A percentile compares a stretch with the other conserved stretches of the same genome.
Evolutionary conservation across 352 stramenopile genomes (phyloP).

Genomic region (Globisporangium megalacanthum): DNA sequence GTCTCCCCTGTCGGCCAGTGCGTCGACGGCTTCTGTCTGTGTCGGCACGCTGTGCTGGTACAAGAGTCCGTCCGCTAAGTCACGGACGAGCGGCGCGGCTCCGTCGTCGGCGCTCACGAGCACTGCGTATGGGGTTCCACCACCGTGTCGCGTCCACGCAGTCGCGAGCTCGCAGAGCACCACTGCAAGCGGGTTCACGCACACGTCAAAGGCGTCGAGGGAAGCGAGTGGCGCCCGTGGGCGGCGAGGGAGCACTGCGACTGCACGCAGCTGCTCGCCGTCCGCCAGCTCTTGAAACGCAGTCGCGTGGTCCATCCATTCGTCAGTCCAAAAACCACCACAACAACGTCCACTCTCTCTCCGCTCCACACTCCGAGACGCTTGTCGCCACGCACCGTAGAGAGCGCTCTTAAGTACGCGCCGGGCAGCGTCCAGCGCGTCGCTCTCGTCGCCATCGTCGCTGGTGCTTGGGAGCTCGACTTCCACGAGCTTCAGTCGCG

Average conservation of each 20-base stretch:
- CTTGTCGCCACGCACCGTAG: constrained; percentile 1
- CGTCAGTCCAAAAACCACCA: too few relatives aligned
- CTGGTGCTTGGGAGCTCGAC: constrained; percentile 19
- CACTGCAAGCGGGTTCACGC: constrained; percentile 10
- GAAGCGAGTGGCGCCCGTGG: neutral
- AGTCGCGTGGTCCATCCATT: too few relatives aligned
- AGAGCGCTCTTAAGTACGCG: constrained; percentile 7
- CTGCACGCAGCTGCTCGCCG: constrained; percentile 5
- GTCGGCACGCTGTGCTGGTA: constrained; percentile 28
- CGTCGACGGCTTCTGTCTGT: neutral
- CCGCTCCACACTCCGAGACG: too few relatives aligned
- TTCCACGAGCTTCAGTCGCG: constrained; percentile 25
- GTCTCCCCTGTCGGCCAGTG: neutral
- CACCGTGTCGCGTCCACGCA: neutral
- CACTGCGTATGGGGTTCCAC: neutral
- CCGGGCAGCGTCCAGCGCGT: constrained; percentile 1
- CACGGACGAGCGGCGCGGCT: neutral
- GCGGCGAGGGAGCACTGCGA: constrained; percentile 10
- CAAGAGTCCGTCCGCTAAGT: constrained; percentile 20
- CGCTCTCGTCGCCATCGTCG: constrained; percentile 3
- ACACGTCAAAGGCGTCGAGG: constrained; percentile 12
- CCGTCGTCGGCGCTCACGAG: constrained; percentile 1
- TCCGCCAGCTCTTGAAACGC: constrained; percentile 4
- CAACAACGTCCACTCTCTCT: too few relatives aligned
- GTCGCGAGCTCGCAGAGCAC: constrained; percentile 5